Conservation (phyloP, 192 early-diverging fungal species). For the Blastocladiella britannica region DNA sequence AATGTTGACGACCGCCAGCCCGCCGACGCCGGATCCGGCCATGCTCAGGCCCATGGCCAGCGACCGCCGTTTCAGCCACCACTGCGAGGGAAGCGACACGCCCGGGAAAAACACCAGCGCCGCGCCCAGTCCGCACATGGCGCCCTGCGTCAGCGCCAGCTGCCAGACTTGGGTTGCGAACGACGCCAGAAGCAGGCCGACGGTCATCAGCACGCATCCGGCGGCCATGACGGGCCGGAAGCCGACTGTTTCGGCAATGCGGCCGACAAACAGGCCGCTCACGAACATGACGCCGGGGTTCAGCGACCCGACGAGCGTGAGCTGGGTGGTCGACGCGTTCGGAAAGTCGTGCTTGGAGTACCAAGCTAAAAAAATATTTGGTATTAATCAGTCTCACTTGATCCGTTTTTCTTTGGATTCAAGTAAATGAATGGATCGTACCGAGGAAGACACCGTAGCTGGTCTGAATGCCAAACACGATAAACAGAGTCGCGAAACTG, state of each 20-base stretch:
- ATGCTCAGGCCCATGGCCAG: constrained; percentile 27
- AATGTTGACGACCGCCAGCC: constrained; percentile 23
- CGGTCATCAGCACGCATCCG: constrained; percentile 26
- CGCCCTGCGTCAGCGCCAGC: constrained; percentile 39
- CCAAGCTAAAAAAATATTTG: too few species aligned
- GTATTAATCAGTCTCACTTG: too few species aligned
- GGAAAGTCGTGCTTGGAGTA: constrained; percentile 15
- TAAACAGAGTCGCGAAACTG: background rate
- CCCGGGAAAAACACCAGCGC: constrained; percentile 25
- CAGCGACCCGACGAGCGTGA: constrained; percentile 30
- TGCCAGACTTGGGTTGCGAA: constrained; percentile 21
- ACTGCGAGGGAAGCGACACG: constrained; percentile 29
- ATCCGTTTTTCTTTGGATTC: too few species aligned
- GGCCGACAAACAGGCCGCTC: constrained; percentile 19
- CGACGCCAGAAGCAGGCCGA: constrained; percentile 24
- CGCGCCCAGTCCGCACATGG: constrained; percentile 33
- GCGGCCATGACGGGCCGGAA: constrained; percentile 20
- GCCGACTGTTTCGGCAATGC: constrained; percentile 25
- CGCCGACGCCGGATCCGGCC: constrained; percentile 30
- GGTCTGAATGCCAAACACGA: background rate
- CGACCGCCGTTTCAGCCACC: constrained; percentile 23
- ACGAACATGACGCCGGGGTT: constrained; percentile 24
- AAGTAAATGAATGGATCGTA: too few species aligned
- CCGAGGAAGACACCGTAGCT: background rate
- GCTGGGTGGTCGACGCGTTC: constrained; percentile 15